Evolutionary conservation across 2,329 filamentous ascomycete species (phyloP).

Genomic region (Pseudogymnoascus sp.): DNA sequence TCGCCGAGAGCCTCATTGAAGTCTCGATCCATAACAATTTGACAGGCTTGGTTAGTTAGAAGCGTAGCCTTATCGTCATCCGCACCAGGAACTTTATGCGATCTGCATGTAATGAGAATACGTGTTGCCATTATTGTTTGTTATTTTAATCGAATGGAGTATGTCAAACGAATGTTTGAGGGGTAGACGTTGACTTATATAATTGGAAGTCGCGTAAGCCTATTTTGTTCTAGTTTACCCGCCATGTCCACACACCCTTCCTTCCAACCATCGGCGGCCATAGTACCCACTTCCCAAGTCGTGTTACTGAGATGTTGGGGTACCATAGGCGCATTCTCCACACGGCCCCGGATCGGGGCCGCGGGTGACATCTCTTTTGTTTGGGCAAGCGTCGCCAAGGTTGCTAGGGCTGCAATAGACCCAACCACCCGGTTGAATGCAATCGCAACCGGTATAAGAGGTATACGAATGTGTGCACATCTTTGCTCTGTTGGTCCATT

Average conservation of each 20-base stretch:
- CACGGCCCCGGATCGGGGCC: too few relatives aligned
- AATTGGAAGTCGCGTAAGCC: not conserved
- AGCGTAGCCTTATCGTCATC: constrained; percentile 12
- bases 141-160: not conserved
- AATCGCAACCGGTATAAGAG: not conserved
- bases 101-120: constrained; percentile 15
- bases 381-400: not conserved
- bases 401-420: not conserved
- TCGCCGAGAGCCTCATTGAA: constrained; percentile 14
- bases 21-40: constrained; percentile 15
- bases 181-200: not conserved
- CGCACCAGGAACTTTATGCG: constrained; percentile 15
- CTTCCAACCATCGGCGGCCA: not conserved
- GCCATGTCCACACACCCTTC: not conserved
- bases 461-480: not conserved
- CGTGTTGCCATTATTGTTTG: constrained; percentile 11
- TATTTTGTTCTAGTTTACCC: not conserved
- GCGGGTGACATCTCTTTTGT: not conserved
- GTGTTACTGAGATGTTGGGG: not conserved
- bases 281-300: not conserved
- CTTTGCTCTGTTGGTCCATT: not conserved
- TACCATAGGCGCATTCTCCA: not conserved
- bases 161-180: not conserved
- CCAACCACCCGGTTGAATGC: not conserved
- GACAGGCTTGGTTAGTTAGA: constrained; percentile 15